Percentiles rank a stretch among this genome's conserved stretches.
phyloP scores from a whole-genome alignment of 2,329 filamentous ascomycete species.

The Cladophialophora immunda region DNA sequence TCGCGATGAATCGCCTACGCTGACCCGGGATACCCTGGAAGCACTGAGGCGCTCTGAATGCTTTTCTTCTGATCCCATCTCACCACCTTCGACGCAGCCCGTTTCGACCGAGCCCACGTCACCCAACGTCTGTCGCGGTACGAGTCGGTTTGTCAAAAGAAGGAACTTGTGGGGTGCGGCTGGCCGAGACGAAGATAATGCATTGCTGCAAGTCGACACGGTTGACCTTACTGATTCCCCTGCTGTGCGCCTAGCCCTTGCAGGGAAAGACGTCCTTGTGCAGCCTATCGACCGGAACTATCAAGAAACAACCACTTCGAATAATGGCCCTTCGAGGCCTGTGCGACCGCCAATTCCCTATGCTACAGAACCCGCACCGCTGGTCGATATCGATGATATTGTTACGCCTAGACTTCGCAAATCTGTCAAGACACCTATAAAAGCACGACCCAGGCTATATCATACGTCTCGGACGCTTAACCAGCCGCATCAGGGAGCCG shows the following conservation, averaged over 20 bases:
- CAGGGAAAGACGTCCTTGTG: slow-evolving; percentile 38
- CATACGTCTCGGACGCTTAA: slow-evolving; percentile 22
- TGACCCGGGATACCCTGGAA: slow-evolving; percentile 68
- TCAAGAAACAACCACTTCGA: neutral
- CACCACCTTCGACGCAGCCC: slow-evolving; percentile 27
- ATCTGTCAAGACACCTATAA: neutral
- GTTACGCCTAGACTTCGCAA: slow-evolving; percentile 19
- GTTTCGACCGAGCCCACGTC: slow-evolving; percentile 38
- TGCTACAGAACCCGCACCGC: neutral
- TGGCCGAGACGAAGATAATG: slow-evolving; percentile 71
- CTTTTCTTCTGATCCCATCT: slow-evolving; percentile 33
- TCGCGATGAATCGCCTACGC: slow-evolving; percentile 73
- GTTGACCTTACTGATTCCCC: slow-evolving; percentile 66
- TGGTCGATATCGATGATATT: slow-evolving; percentile 37
- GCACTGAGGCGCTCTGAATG: slow-evolving; percentile 68
- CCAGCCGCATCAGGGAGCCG: slow-evolving; percentile 1
- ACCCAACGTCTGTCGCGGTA: slow-evolving; percentile 45
- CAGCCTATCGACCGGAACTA: slow-evolving; percentile 19
- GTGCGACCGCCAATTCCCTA: slow-evolving; percentile 4
- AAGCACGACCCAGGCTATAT: slow-evolving; percentile 12
- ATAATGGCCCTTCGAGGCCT: neutral
- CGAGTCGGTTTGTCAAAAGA: slow-evolving; percentile 45
- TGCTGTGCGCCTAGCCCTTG: slow-evolving; percentile 37
- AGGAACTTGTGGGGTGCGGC: slow-evolving; percentile 74
- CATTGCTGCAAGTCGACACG: slow-evolving; percentile 69